phyloP scores from a whole-genome alignment of 2,329 filamentous ascomycete genomes.

The Helotiales sp. region DNA sequence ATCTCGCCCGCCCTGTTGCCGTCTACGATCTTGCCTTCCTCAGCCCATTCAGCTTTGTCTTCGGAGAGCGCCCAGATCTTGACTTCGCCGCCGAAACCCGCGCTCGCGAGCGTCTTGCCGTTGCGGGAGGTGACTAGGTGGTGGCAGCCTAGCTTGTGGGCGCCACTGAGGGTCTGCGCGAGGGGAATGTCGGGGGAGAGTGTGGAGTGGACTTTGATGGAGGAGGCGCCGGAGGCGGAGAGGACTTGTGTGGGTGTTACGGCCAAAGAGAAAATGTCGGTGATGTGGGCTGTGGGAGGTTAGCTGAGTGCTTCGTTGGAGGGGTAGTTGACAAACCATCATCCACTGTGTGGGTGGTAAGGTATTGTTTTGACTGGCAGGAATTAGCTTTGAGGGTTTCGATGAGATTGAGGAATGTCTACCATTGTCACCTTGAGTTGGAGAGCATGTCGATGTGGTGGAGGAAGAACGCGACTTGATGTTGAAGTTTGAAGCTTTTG shows the following conservation, averaged over 20 bases:
- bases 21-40: constrained; percentile 55
- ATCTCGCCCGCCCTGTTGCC: constrained; percentile 69
- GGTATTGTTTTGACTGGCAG: constrained; percentile 94
- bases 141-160: constrained; percentile 89
- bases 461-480: constrained; percentile 19
- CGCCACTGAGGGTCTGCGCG: constrained; percentile 76
- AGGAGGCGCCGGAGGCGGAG: constrained; percentile 83
- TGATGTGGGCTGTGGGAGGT: constrained; percentile 69
- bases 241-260: constrained; percentile 75
- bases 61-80: constrained; percentile 78
- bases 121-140: constrained; percentile 76
- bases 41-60: constrained; percentile 60
- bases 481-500: constrained; percentile 4
- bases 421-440: constrained; percentile 41
- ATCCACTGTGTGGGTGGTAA: constrained; percentile 89
- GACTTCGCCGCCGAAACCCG: constrained; percentile 87
- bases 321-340: constrained; percentile 63
- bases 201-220: constrained; percentile 80
- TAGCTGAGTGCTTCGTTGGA: constrained; percentile 30
- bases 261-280: constrained; percentile 84
- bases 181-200: constrained; percentile 74
- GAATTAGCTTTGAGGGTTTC: constrained; percentile 24
- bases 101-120: constrained; percentile 77
- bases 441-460: constrained; percentile 18
- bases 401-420: constrained; percentile 7